Conservation (phyloP, 2,329 filamentous ascomycete genomes). For the Blumeriella jaapii region DNA sequence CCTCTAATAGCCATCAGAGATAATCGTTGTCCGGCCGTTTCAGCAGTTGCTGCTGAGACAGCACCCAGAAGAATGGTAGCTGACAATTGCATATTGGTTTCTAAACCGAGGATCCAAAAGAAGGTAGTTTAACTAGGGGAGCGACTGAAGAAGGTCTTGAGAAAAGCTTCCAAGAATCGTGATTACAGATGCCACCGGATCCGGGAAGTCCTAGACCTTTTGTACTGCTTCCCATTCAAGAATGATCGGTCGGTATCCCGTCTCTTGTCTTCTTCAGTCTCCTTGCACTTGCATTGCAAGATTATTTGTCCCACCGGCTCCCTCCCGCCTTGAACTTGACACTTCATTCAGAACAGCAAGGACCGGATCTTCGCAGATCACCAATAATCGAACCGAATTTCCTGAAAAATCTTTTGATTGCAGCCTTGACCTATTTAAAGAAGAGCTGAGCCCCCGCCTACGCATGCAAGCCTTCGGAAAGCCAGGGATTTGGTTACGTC, state of each 20-base stretch:
- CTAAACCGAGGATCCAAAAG: not conserved
- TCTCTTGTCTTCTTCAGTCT: not conserved
- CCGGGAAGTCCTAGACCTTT: not conserved
- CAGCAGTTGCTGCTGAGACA: not conserved
- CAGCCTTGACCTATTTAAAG: not conserved
- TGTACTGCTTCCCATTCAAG: not conserved
- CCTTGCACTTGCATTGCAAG: not conserved
- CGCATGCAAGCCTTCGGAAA: not conserved
- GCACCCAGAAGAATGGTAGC: slow-evolving; percentile 1
- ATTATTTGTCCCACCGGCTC: too few species aligned
- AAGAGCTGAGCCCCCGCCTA: not conserved
- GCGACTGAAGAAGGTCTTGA: not conserved
- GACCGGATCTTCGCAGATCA: not conserved
- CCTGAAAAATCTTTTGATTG: not conserved
- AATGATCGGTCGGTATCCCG: not conserved
- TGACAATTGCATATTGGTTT: not conserved
- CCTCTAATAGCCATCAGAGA: slow-evolving; percentile 3
- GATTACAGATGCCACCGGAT: not conserved
- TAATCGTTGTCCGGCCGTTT: slow-evolving; percentile 1
- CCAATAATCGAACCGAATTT: not conserved
- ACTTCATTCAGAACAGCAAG: too few species aligned
- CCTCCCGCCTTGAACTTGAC: too few species aligned
- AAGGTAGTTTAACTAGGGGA: not conserved
- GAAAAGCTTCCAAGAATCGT: not conserved
- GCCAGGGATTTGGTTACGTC: not conserved